Percentiles rank a stretch among this genome's conserved stretches.
phyloP scores from a whole-genome alignment of 306 rosid genomes.

The Medicago lupulina region DNA sequence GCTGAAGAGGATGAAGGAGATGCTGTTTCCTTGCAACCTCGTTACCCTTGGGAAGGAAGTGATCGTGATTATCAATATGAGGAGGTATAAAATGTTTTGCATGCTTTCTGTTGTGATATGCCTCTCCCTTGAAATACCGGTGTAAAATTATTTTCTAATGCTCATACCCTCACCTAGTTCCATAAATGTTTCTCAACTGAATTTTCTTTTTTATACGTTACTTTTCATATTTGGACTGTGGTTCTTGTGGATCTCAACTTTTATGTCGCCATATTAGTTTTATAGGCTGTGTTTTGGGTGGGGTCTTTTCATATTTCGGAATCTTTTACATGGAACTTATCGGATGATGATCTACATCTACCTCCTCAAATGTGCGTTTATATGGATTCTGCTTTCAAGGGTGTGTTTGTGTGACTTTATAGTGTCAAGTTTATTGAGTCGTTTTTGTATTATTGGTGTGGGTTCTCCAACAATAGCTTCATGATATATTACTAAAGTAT shows the following conservation, averaged over 20 bases:
- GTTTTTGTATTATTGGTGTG: neutral
- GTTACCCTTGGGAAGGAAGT: conserved; percentile 91
- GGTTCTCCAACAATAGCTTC: conserved; percentile 5
- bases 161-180: conserved; percentile 3
- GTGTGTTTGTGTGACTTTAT: neutral
- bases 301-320: conserved; percentile 2
- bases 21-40: conserved; percentile 48
- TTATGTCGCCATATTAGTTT: conserved; percentile 4
- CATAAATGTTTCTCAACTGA: neutral
- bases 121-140: no score
- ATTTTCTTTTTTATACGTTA: neutral
- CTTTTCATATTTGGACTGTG: neutral
- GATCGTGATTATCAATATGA: conserved; percentile 85
- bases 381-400: neutral
- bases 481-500: neutral
- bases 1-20: conserved; percentile 69
- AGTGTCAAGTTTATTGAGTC: neutral
- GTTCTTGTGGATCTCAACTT: neutral
- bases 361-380: neutral
- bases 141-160: neutral
- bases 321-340: neutral
- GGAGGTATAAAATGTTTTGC: conserved; percentile 58
- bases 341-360: neutral
- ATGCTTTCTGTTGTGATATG: neutral
- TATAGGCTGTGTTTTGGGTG: neutral